These are phyloP conservation scores for Fraxinus sp. DNA, from an alignment of 305 asterid genomes.

Conservation along the genomic window DNA sequence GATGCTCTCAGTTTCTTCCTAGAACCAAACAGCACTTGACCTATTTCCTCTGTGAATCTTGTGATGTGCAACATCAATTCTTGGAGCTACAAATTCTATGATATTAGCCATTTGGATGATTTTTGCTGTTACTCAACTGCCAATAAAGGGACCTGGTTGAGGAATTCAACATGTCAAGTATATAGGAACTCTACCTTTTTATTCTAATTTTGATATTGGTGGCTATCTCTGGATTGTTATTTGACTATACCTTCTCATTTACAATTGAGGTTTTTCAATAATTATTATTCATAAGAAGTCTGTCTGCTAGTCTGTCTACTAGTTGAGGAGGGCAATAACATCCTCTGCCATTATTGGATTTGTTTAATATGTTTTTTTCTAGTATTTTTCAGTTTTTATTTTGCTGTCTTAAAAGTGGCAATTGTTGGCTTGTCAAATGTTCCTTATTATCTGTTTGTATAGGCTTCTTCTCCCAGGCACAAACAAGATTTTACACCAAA, in stretches of 20 bases:
- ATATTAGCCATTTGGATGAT: background rate
- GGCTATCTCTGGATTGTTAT: background rate
- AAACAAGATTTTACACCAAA: background rate
- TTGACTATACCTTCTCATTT: background rate
- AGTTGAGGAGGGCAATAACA: background rate
- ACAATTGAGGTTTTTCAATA: background rate
- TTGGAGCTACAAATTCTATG: background rate
- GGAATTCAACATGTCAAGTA: background rate
- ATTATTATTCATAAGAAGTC: background rate
- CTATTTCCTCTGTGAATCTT: background rate
- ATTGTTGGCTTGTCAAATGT: background rate
- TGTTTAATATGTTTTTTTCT: background rate
- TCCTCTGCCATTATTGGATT: background rate
- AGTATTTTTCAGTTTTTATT: background rate
- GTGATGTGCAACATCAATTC: background rate
- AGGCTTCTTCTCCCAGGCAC: background rate
- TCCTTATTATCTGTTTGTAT: background rate
- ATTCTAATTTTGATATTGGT: background rate
- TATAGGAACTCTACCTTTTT: background rate
- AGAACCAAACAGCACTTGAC: background rate
- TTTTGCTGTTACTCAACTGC: background rate
- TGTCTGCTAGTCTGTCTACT: background rate
- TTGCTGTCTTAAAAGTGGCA: background rate
- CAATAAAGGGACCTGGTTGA: background rate
- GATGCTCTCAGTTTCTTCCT: background rate